Base-by-base conservation (phyloP, 1,139 yeast genomes). In the Pichia sp. region DNA sequence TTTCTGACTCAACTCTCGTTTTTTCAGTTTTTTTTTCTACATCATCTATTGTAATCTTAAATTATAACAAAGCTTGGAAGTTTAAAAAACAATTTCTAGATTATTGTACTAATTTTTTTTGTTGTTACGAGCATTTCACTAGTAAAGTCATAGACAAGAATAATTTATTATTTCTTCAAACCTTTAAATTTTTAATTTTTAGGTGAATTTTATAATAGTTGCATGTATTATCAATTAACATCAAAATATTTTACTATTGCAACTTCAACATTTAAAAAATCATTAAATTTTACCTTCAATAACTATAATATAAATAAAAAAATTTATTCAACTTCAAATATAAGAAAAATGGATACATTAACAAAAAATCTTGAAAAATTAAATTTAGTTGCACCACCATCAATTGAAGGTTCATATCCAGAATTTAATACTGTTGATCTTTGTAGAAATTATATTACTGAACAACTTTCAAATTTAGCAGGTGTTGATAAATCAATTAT, bases 401-500 rank as follows among this genome's bases (percentile, higher is more conserved):
- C 54, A 1, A 63, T 60, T 49, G 71, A 71, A 35, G 76, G 73
- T 37, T 80, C 95, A 0, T 74, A 67, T 57, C 94, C 95, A n/a
- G 77, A 74, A 41, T 71, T 70, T 61, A 87, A 86, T 64, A 80
- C 89, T 6, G 77, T 81, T 52, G 97, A 89, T 60, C 72, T 87
- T 36, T 79, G 84, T 73, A 85, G 97, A 72, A 86, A 89, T 64
- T 89, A 87, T 67, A 87, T 94, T 62, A 71, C 96, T 41, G 75
- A 77, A 50, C 92, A 90, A 64, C 74, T 92, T 51, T 73, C 85
- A 52, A 71, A 74, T 53, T 71, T 94, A 55, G 73, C 95, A 23
- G 82, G 82, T 30, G 95, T 89, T 39, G 83, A 82, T 50, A 70
- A 76, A 50, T 69, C 70, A 11, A 65, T 86, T 42, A 86, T 90